Evolutionary conservation across 768 basidiomycete genomes (phyloP), one percentile per base, ranked within the genome.

Genomic region (Fomitopsis pulvina): DNA sequence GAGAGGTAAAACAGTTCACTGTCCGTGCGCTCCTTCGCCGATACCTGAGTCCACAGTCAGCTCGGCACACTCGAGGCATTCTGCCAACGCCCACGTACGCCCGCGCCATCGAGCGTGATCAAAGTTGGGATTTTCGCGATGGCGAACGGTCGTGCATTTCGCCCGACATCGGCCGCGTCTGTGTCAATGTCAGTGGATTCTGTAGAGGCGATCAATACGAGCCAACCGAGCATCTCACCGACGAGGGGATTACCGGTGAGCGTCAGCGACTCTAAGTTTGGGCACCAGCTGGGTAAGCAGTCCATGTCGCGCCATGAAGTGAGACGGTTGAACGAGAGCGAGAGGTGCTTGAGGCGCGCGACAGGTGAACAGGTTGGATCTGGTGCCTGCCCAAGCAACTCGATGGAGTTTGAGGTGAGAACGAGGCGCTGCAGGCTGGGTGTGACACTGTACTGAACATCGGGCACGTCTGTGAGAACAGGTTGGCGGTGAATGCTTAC

Each of bases 1-100:
- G 87, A 85, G 43, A 92, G 72, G 66, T 92, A 95, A 62, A 87
- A 87, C 22, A 90, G 62, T 65, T 95, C 92, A 43, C 81, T 79
- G 59, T 94, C 92, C n/a, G 67, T 70, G 34, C 92, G 76, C 63
- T 92, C 88, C 55, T 75, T 80, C 8, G 63, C 55, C 8, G 83
- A 77, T 40, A 93, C 78, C 88, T 92, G 37, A 44, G 37, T 38
- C 28, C 39, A 40, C 34, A n/a, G n/a, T 22, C 9, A 24, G 22
- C 20, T n/a, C 18, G 27, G n/a, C n/a, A 41, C 32, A 24, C 27
- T 25, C 21, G n/a, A n/a, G n/a, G n/a, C n/a, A n/a, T n/a, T n/a
- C n/a, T n/a, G n/a, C n/a, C n/a, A 28, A 12, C 32, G 26, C 51
- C 50, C 47, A 70, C 82, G 58, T 63, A 87, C 87, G 57, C 59